A percentile compares a stretch with the other conserved stretches of the same genome.
These are phyloP conservation scores for Sporothrix humicola DNA, from an alignment of 2,329 filamentous ascomycete species.

Conservation along the genomic window DNA sequence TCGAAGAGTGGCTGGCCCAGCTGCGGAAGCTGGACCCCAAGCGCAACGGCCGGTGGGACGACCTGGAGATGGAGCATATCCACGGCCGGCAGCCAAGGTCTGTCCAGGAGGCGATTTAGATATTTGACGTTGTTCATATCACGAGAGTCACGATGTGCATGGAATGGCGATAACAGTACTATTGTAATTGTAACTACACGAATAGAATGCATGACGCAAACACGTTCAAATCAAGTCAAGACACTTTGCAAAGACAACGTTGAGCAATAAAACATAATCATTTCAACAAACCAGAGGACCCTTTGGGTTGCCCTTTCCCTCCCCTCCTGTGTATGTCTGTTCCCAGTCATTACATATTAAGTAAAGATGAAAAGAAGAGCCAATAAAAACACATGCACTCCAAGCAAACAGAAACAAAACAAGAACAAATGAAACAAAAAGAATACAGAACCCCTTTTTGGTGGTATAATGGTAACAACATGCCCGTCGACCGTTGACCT, in stretches of 20 bases:
- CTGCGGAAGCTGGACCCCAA: conserved; percentile 75
- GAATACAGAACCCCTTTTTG: background rate
- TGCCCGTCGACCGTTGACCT: background rate
- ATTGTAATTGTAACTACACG: background rate
- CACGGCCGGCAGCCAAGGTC: conserved; percentile 35
- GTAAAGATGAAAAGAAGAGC: conserved; percentile 11
- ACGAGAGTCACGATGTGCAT: background rate
- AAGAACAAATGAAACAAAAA: background rate
- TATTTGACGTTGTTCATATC: too few species aligned
- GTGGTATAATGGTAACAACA: conserved; percentile 19
- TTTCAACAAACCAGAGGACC: background rate
- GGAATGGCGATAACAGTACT: too few species aligned
- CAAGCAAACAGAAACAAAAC: conserved; percentile 8
- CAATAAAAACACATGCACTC: background rate
- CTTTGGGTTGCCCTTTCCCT: background rate
- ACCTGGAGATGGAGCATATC: conserved; percentile 59
- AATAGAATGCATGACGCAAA: background rate
- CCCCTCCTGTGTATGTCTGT: background rate
- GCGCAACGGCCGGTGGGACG: conserved; percentile 75
- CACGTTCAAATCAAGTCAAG: background rate
- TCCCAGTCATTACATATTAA: background rate
- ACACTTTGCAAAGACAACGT: background rate
- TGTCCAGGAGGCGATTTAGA: conserved; percentile 1
- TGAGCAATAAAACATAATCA: background rate
- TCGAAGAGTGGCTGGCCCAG: conserved; percentile 65